These are phyloP conservation scores for Exserohilum rostratum DNA, from an alignment of 2,329 filamentous ascomycete genomes.

Conservation along the genomic window DNA sequence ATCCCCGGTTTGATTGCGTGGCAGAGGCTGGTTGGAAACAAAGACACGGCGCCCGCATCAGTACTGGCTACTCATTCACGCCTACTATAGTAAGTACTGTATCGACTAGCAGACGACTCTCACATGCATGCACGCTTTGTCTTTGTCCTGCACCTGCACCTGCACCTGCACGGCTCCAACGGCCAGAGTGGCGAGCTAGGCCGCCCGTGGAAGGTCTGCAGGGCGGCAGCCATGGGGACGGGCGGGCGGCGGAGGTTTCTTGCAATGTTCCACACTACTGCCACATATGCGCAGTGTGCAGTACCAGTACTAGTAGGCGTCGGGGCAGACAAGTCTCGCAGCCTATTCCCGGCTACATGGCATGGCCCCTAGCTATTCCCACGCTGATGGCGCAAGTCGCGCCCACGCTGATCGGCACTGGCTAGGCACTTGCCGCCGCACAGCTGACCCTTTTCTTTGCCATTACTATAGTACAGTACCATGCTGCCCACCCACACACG, in stretches of 20 bases:
- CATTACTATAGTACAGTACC: too few relatives aligned
- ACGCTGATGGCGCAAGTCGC: slow-evolving; percentile 9
- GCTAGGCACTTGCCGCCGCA: slow-evolving; percentile 6
- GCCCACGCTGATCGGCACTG: slow-evolving; percentile 1
- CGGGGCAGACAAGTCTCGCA: too few relatives aligned
- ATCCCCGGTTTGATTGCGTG: neutral
- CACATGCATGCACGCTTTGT: neutral
- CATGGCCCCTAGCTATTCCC: slow-evolving; percentile 1
- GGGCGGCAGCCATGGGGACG: too few relatives aligned
- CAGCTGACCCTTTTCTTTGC: slow-evolving; percentile 3
- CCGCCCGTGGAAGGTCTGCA: too few relatives aligned
- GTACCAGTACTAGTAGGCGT: too few relatives aligned
- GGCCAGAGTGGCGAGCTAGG: too few relatives aligned
- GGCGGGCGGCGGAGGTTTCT: neutral
- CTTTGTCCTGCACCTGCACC: neutral
- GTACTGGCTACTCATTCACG: too few relatives aligned
- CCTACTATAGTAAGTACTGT: too few relatives aligned
- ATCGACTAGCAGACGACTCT: too few relatives aligned
- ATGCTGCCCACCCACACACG: too few relatives aligned
- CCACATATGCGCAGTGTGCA: too few relatives aligned
- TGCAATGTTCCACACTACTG: neutral
- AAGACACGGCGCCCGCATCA: neutral
- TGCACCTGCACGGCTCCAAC: too few relatives aligned
- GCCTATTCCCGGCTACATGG: slow-evolving; percentile 2
- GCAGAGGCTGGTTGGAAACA: neutral